These are phyloP conservation scores for Mycosphaerella sp. DNA, from an alignment of 2,329 filamentous ascomycete genomes.

Conservation along the genomic window DNA sequence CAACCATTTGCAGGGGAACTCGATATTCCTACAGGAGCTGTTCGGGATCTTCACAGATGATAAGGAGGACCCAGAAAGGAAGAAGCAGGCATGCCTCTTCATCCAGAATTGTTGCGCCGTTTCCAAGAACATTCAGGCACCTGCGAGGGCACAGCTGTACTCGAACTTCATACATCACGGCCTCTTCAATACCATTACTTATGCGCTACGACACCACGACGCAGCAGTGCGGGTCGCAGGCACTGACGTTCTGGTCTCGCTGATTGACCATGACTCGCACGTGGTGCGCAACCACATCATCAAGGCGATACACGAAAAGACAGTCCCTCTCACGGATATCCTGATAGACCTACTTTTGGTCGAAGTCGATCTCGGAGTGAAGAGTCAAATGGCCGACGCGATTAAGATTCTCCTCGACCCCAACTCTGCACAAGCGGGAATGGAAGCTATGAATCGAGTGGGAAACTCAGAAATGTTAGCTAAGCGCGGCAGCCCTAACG, in stretches of 20 bases:
- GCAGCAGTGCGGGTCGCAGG: constrained; percentile 83
- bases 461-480: constrained; percentile 62
- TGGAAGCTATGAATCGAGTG: constrained; percentile 51
- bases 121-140: constrained; percentile 87
- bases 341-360: constrained; percentile 85
- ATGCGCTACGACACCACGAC: constrained; percentile 77
- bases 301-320: constrained; percentile 81
- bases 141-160: constrained; percentile 72
- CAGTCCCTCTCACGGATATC: constrained; percentile 79
- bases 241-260: constrained; percentile 84
- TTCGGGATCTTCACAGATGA: constrained; percentile 76
- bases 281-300: constrained; percentile 94
- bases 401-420: constrained; percentile 88
- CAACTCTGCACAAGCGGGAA: constrained; percentile 52
- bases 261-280: constrained; percentile 91
- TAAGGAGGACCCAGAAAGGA: constrained; percentile 56
- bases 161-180: constrained; percentile 85
- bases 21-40: constrained; percentile 70
- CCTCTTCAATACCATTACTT: constrained; percentile 83
- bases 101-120: constrained; percentile 94
- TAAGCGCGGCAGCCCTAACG: constrained; percentile 44
- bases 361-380: constrained; percentile 88
- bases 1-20: constrained; percentile 82
- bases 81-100: constrained; percentile 91
- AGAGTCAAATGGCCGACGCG: constrained; percentile 90